phyloP scores from a whole-genome alignment of 1,139 yeast genomes.

The Suzukiozyma palmioleophila region DNA sequence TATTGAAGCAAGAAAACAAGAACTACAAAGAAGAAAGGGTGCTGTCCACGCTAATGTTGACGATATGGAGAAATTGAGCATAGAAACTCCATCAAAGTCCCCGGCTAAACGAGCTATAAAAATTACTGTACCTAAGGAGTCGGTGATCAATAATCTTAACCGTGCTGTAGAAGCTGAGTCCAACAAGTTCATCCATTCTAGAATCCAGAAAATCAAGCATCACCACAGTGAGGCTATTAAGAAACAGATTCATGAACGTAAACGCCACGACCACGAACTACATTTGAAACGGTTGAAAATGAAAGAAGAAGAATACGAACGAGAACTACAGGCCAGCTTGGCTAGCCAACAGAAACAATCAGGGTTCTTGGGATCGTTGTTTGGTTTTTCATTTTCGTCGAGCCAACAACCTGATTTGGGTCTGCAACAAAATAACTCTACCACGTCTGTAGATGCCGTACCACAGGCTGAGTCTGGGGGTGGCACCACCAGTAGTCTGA shows the following conservation, averaged over 20 bases:
- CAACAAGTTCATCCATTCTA: conserved; percentile 32
- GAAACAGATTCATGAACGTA: conserved; percentile 38
- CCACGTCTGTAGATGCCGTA: background rate
- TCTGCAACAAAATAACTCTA: background rate
- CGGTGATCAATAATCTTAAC: conserved; percentile 23
- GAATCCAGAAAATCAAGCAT: conserved; percentile 36
- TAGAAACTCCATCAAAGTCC: conserved; percentile 3
- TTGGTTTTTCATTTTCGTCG: conserved; percentile 16
- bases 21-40: conserved; percentile 12
- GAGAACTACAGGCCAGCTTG: conserved; percentile 24
- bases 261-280: conserved; percentile 37
- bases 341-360: conserved; percentile 18
- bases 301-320: conserved; percentile 41
- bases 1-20: conserved; percentile 29
- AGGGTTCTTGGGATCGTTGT: conserved; percentile 27
- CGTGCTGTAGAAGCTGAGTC: conserved; percentile 34
- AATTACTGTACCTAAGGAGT: conserved; percentile 14
- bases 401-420: conserved; percentile 3
- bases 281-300: conserved; percentile 31
- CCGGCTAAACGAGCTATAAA: conserved; percentile 7
- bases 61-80: conserved; percentile 6
- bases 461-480: conserved; percentile 2
- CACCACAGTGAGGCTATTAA: conserved; percentile 39
- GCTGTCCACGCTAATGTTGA: background rate
- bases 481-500: background rate